Percentiles rank a stretch among this genome's conserved stretches.
Conservation (phyloP, 148 eudicot species). For the Chenopodium suecicum region DNA sequence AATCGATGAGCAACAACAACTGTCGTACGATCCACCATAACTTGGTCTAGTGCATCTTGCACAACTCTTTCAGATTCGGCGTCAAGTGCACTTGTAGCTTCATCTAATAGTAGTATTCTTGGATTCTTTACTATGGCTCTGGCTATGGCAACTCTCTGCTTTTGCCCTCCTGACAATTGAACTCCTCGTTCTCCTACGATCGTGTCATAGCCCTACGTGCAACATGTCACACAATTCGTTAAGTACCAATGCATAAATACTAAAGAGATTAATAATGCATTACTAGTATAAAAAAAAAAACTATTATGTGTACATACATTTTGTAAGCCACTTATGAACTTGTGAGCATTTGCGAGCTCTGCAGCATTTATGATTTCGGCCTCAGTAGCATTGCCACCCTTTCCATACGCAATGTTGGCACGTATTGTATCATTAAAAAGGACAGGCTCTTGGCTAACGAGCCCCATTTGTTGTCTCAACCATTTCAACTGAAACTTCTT, state of each 20-base stretch:
- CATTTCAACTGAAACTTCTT: slow-evolving; percentile 60
- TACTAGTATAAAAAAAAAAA: too few relatives aligned
- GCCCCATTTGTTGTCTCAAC: slow-evolving; percentile 80
- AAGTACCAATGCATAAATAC: too few relatives aligned
- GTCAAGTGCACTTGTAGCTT: slow-evolving; percentile 80
- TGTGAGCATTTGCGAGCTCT: slow-evolving; percentile 72
- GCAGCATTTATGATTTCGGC: slow-evolving; percentile 61
- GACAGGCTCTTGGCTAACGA: slow-evolving; percentile 77
- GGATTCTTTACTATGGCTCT: slow-evolving; percentile 75
- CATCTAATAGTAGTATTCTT: slow-evolving; percentile 60
- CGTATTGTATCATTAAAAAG: slow-evolving; percentile 63
- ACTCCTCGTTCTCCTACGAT: slow-evolving; percentile 72
- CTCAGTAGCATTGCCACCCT: slow-evolving; percentile 58
- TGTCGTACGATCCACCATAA: slow-evolving; percentile 64
- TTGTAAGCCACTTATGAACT: slow-evolving; percentile 57
- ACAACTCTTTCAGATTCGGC: slow-evolving; percentile 68
- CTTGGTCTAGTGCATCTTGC: slow-evolving; percentile 62
- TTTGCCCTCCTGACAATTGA: slow-evolving; percentile 75
- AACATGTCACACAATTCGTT: neutral
- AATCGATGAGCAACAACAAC: slow-evolving; percentile 67
- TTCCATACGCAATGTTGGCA: slow-evolving; percentile 68
- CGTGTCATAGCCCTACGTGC: slow-evolving; percentile 71
- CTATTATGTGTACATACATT: slow-evolving; percentile 34
- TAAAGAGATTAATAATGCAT: neutral
- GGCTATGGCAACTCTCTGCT: slow-evolving; percentile 76